Evolutionary conservation across 73 alveolate genomes (phyloP).

Genomic region (Symbiodinium natans): DNA sequence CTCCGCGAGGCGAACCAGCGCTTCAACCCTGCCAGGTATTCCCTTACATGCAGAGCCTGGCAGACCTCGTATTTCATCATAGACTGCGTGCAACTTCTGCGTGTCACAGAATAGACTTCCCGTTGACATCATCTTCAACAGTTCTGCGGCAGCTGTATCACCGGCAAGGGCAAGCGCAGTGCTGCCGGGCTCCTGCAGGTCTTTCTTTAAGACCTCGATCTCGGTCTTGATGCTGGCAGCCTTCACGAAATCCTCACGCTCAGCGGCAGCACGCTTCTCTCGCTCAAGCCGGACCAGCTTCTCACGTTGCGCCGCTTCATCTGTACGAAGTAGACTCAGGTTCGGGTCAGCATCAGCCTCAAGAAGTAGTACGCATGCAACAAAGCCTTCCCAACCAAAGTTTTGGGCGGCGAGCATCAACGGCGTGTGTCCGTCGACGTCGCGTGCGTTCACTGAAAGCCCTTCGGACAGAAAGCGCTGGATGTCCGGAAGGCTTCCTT

Average conservation of each 20-base stretch:
- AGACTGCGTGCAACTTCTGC: background rate
- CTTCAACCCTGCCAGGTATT: background rate
- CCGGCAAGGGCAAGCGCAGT: background rate
- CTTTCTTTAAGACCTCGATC: background rate
- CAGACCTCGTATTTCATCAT: background rate
- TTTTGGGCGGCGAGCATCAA: slow-evolving; percentile 24
- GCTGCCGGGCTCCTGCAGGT: background rate
- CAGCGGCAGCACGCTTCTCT: slow-evolving; percentile 43
- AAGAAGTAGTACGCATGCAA: background rate
- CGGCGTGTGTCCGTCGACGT: slow-evolving; percentile 39
- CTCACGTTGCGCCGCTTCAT: background rate
- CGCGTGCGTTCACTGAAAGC: background rate
- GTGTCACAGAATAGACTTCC: background rate
- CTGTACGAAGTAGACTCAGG: background rate
- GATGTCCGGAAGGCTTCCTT: slow-evolving; percentile 49
- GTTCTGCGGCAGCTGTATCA: background rate
- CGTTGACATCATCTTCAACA: slow-evolving; percentile 6
- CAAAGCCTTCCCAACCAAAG: slow-evolving; percentile 25
- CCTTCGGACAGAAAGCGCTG: slow-evolving; percentile 48
- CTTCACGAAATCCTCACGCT: slow-evolving; percentile 17
- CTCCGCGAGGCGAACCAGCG: background rate
- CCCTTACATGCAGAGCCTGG: background rate
- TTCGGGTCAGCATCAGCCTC: background rate
- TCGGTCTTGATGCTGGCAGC: background rate
- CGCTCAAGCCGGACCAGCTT: slow-evolving; percentile 21